phyloP scores from a whole-genome alignment of 805 yeast genomes.

The Saccharomycopsis vini region DNA sequence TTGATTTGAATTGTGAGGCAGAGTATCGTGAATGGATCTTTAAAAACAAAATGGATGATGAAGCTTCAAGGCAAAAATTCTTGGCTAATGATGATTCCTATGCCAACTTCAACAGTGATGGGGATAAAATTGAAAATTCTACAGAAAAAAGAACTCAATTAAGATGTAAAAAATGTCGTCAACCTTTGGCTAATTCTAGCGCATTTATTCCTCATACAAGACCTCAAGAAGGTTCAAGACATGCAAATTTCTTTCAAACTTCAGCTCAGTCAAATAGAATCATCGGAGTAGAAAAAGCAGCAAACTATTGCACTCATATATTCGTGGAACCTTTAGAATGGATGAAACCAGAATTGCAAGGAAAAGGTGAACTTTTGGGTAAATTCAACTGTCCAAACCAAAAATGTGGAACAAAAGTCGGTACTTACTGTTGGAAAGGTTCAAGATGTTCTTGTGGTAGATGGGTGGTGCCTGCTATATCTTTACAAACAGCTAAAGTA shows the following conservation, averaged over 20 bases:
- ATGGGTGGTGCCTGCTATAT: slow-evolving; percentile 92
- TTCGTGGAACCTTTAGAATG: slow-evolving; percentile 84
- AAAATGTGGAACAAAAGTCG: slow-evolving; percentile 75
- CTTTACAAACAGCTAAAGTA: slow-evolving; percentile 70
- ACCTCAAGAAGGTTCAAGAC: slow-evolving; percentile 57
- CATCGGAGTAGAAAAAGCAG: slow-evolving; percentile 47
- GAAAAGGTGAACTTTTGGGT: slow-evolving; percentile 72
- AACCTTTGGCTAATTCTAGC: slow-evolving; percentile 51
- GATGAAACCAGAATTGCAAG: slow-evolving; percentile 76
- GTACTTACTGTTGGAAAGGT: slow-evolving; percentile 93
- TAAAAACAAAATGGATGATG: slow-evolving; percentile 24
- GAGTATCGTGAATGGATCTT: slow-evolving; percentile 33
- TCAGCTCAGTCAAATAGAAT: slow-evolving; percentile 56
- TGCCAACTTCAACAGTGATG: too few relatives aligned
- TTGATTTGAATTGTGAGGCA: slow-evolving; percentile 23
- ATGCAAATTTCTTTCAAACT: slow-evolving; percentile 54
- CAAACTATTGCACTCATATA: slow-evolving; percentile 66
- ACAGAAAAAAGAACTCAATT: slow-evolving; percentile 29
- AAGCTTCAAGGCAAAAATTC: slow-evolving; percentile 21
- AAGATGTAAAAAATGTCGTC: slow-evolving; percentile 80
- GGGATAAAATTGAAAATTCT: not conserved
- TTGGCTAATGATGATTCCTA: slow-evolving; percentile 9
- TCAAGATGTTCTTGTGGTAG: slow-evolving; percentile 88
- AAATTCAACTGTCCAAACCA: slow-evolving; percentile 61
- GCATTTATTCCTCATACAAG: slow-evolving; percentile 58